Evolutionary conservation across 495 filamentous ascomycete genomes (phyloP).

Genomic region (Apodospora peruviana): DNA sequence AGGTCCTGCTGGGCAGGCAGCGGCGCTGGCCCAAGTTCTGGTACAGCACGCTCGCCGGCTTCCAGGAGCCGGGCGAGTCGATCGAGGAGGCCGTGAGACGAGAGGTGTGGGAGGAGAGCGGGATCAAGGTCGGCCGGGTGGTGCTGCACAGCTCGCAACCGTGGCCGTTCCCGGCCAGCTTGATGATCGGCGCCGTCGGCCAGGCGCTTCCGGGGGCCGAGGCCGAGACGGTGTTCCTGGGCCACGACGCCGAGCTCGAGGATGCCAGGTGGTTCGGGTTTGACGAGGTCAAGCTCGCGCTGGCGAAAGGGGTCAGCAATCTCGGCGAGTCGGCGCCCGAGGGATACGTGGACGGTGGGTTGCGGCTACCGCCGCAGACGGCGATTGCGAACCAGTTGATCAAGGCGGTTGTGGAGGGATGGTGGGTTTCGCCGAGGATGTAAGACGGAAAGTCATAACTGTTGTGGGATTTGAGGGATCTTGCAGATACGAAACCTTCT

Average conservation of each 20-base stretch:
- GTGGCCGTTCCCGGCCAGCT: conserved; percentile 58
- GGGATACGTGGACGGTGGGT: conserved; percentile 65
- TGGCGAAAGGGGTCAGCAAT: conserved; percentile 55
- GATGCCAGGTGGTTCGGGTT: conserved; percentile 81
- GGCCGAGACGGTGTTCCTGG: conserved; percentile 74
- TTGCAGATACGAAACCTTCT: too few relatives aligned
- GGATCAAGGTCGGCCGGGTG: conserved; percentile 78
- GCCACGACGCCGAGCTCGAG: conserved; percentile 86
- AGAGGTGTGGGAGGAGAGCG: conserved; percentile 94
- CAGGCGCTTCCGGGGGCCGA: conserved; percentile 72
- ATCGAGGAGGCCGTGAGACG: conserved; percentile 92
- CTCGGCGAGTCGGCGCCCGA: conserved; percentile 56
- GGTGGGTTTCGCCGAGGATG: conserved; percentile 34
- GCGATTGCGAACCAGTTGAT: conserved; percentile 77
- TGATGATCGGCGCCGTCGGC: conserved; percentile 93
- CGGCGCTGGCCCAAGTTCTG: conserved; percentile 77
- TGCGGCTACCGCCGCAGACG: conserved; percentile 68
- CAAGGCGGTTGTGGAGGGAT: conserved; percentile 39
- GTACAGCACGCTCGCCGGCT: conserved; percentile 90
- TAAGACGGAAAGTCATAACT: conserved; percentile 16
- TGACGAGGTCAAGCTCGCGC: conserved; percentile 61
- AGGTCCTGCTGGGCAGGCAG: conserved; percentile 77
- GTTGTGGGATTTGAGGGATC: not conserved
- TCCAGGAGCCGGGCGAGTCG: conserved; percentile 89
- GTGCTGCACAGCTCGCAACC: conserved; percentile 91